These are phyloP conservation scores for Hyphodiscus hymeniophilus DNA, from an alignment of 495 filamentous ascomycete species.

Conservation along the genomic window DNA sequence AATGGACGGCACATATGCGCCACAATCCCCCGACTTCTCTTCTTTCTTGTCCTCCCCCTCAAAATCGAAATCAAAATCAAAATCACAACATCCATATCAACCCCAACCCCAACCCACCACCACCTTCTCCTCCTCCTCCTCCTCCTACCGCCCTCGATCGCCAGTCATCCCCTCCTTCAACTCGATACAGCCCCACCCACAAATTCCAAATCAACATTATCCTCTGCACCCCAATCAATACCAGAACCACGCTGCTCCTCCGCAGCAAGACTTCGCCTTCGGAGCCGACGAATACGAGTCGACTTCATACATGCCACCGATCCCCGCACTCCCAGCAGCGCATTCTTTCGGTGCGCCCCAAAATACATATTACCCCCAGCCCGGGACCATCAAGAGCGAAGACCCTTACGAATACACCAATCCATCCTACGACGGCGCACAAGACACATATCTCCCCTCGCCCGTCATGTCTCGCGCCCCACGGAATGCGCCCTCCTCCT, in stretches of 20 bases:
- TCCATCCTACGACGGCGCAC: neutral
- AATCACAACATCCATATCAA: neutral
- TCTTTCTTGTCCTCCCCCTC: slow-evolving; percentile 33
- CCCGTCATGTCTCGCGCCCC: slow-evolving; percentile 1
- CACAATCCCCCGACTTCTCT: slow-evolving; percentile 48
- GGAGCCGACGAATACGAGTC: slow-evolving; percentile 3
- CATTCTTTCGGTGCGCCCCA: slow-evolving; percentile 16
- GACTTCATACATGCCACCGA: slow-evolving; percentile 19
- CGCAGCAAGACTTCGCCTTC: neutral
- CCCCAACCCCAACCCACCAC: neutral
- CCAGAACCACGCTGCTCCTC: neutral
- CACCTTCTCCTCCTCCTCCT: neutral
- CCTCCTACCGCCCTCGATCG: slow-evolving; percentile 19
- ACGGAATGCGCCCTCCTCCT: too few species aligned
- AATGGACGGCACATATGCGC: slow-evolving; percentile 35
- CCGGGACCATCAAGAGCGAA: slow-evolving; percentile 12
- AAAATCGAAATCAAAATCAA: neutral
- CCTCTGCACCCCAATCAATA: slow-evolving; percentile 6
- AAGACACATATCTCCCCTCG: neutral
- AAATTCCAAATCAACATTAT: neutral
- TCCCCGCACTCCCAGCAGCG: slow-evolving; percentile 21
- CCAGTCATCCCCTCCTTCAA: slow-evolving; percentile 16
- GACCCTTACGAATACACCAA: slow-evolving; percentile 5
- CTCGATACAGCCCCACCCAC: neutral
- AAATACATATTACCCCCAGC: slow-evolving; percentile 5